Percentiles rank a stretch among this genome's conserved stretches.
Evolutionary conservation across 1,139 yeast genomes (phyloP).

Genomic region (Candida tropicalis): DNA sequence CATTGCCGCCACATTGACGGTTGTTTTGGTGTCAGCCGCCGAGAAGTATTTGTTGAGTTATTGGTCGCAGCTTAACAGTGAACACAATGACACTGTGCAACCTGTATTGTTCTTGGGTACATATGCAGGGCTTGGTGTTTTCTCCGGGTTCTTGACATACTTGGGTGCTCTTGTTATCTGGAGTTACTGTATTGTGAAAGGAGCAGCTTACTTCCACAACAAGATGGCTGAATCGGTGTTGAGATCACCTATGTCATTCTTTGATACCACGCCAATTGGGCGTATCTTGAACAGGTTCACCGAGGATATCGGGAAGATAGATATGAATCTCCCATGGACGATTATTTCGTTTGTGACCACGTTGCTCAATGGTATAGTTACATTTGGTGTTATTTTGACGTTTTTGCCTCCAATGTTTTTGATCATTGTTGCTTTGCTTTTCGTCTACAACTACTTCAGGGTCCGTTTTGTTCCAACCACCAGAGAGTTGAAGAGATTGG

Average conservation of each 20-base stretch:
- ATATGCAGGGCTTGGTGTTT: conserved; percentile 31
- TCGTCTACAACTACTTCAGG: conserved; percentile 34
- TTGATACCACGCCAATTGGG: conserved; percentile 48
- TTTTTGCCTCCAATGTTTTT: conserved; percentile 26
- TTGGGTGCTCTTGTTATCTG: conserved; percentile 34
- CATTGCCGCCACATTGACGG: conserved; percentile 21
- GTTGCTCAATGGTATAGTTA: conserved; percentile 23
- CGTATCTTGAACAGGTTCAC: conserved; percentile 43
- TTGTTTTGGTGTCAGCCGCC: conserved; percentile 26
- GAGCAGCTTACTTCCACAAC: conserved; percentile 40
- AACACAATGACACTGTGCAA: conserved; percentile 22
- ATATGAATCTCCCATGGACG: conserved; percentile 36
- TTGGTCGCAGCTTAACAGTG: conserved; percentile 41
- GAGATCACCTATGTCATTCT: conserved; percentile 47
- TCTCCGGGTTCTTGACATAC: conserved; percentile 30
- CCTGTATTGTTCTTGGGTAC: conserved; percentile 28
- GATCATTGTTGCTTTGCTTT: conserved; percentile 23
- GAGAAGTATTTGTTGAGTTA: conserved; percentile 37
- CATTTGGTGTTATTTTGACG: conserved; percentile 44
- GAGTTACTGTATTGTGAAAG: conserved; percentile 34
- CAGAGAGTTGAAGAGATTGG: conserved; percentile 36
- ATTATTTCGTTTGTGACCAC: conserved; percentile 28
- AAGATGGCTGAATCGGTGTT: conserved; percentile 40
- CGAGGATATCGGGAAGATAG: conserved; percentile 39
- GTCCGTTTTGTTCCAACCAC: conserved; percentile 32